Conservation (phyloP, 495 filamentous ascomycete genomes). For the Annulohypoxylon moriforme region DNA sequence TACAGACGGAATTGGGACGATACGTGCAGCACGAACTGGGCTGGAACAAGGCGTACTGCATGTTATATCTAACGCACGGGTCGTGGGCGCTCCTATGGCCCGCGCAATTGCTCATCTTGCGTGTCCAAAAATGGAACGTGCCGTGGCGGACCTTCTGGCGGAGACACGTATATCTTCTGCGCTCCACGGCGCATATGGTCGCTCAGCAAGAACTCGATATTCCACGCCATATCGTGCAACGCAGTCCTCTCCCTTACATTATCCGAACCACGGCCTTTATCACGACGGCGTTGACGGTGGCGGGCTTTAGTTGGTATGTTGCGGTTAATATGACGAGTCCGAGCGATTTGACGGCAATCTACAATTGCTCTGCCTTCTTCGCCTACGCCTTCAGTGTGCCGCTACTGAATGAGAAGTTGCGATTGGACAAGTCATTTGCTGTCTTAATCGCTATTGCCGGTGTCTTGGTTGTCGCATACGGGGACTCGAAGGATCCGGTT, state of each 20-base stretch:
- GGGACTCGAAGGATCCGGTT: conserved; percentile 62
- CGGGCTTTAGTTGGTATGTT: conserved; percentile 94
- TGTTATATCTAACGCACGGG: conserved; percentile 97
- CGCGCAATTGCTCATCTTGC: conserved; percentile 80
- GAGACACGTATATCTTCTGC: conserved; percentile 76
- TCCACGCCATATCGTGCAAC: conserved; percentile 50
- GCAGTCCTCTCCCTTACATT: conserved; percentile 75
- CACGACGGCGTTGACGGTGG: conserved; percentile 87
- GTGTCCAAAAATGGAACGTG: conserved; percentile 74
- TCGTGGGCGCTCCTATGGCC: conserved; percentile 94
- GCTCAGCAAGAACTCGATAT: conserved; percentile 71
- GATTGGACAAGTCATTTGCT: conserved; percentile 81
- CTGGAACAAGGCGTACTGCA: conserved; percentile 98
- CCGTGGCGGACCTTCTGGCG: conserved; percentile 92
- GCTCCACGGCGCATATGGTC: conserved; percentile 88
- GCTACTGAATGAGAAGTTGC: conserved; percentile 82
- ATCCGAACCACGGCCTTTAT: conserved; percentile 80
- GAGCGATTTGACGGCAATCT: conserved; percentile 94
- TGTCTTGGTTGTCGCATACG: conserved; percentile 93
- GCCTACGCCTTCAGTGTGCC: conserved; percentile 96
- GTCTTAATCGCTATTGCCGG: conserved; percentile 88
- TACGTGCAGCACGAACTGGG: conserved; percentile 89
- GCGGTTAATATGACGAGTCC: conserved; percentile 93
- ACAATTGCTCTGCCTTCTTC: conserved; percentile 99
- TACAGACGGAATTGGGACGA: conserved; percentile 94